Evolutionary conservation across 1,284 basidiomycete genomes (phyloP).

Genomic region (Anthracocystis walkeri): DNA sequence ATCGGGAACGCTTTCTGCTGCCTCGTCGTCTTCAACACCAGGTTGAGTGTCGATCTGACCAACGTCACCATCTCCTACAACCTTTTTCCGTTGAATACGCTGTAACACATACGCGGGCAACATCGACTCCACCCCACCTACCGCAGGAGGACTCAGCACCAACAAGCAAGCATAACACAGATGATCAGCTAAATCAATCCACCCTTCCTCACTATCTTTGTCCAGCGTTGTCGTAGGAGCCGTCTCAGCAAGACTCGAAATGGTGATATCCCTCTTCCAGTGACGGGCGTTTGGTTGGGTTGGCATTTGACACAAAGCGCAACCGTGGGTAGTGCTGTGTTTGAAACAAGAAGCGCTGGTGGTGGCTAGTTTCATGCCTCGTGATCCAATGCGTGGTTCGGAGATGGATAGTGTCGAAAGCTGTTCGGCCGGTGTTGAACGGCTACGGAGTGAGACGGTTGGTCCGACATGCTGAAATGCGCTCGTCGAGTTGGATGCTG

Average conservation of each 20-base stretch:
- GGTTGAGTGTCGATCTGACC: not conserved
- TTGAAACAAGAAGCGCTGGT: constrained; percentile 41
- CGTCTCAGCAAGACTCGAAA: constrained; percentile 35
- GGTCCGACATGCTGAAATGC: constrained; percentile 45
- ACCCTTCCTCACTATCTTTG: not conserved
- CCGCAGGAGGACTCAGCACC: constrained; percentile 17
- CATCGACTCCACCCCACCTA: constrained; percentile 1
- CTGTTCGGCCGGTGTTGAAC: not conserved
- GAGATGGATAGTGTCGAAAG: too few species aligned
- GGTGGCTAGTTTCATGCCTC: constrained; percentile 50
- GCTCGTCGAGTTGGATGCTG: constrained; percentile 11
- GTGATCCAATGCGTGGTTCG: constrained; percentile 51
- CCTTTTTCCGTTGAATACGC: constrained; percentile 3
- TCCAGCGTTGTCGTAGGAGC: constrained; percentile 6
- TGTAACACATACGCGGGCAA: constrained; percentile 25
- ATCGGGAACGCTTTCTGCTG: too few species aligned
- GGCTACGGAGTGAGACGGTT: constrained; percentile 20
- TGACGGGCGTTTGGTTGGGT: constrained; percentile 45
- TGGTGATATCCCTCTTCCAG: constrained; percentile 62
- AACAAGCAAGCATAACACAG: constrained; percentile 40
- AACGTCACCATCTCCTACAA: too few species aligned
- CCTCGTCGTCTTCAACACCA: not conserved
- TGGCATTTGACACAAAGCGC: constrained; percentile 62
- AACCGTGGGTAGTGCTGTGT: constrained; percentile 26
- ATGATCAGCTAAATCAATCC: constrained; percentile 29